These are phyloP conservation scores for Diaporthe ilicicola DNA, from an alignment of 2,329 filamentous ascomycete species.

Conservation along the genomic window DNA sequence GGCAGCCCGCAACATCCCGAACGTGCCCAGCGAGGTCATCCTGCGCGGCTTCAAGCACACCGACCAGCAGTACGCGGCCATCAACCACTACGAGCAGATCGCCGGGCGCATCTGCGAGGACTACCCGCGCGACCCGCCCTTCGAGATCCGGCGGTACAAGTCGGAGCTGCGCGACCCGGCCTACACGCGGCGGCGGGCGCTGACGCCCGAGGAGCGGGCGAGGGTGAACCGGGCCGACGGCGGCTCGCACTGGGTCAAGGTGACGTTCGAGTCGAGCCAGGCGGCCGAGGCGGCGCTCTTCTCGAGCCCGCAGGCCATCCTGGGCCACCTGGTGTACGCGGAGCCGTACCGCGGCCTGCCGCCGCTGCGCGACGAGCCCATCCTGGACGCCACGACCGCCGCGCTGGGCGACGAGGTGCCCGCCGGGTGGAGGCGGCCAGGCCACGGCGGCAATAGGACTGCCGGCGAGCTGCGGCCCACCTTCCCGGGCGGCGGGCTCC, in stretches of 20 bases:
- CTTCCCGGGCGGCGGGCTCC: slow-evolving; percentile 47
- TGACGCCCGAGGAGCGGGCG: slow-evolving; percentile 77
- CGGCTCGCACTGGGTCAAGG: slow-evolving; percentile 91
- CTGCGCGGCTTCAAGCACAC: slow-evolving; percentile 79
- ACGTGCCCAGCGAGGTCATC: slow-evolving; percentile 75
- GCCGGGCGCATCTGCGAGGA: slow-evolving; percentile 91
- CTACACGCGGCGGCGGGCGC: slow-evolving; percentile 68
- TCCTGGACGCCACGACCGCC: slow-evolving; percentile 60
- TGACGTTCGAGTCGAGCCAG: slow-evolving; percentile 79
- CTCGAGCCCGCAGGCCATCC: slow-evolving; percentile 75
- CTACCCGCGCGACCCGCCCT: slow-evolving; percentile 85
- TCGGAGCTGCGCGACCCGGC: slow-evolving; percentile 78
- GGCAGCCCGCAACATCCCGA: slow-evolving; percentile 42
- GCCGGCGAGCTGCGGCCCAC: slow-evolving; percentile 43
- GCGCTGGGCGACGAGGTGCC: slow-evolving; percentile 36
- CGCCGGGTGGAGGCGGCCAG: slow-evolving; percentile 37
- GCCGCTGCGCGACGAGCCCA: slow-evolving; percentile 69
- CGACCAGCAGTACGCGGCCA: slow-evolving; percentile 81
- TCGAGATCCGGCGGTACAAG: slow-evolving; percentile 74
- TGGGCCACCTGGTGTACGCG: slow-evolving; percentile 75
- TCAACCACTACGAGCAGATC: slow-evolving; percentile 87
- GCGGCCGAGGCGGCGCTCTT: slow-evolving; percentile 75
- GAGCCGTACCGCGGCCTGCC: slow-evolving; percentile 74
- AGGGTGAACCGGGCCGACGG: slow-evolving; percentile 85
- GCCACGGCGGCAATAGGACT: slow-evolving; percentile 34